These are phyloP conservation scores for Rhodotorula sp. DNA, from an alignment of 1,284 basidiomycete genomes.

Conservation along the genomic window DNA sequence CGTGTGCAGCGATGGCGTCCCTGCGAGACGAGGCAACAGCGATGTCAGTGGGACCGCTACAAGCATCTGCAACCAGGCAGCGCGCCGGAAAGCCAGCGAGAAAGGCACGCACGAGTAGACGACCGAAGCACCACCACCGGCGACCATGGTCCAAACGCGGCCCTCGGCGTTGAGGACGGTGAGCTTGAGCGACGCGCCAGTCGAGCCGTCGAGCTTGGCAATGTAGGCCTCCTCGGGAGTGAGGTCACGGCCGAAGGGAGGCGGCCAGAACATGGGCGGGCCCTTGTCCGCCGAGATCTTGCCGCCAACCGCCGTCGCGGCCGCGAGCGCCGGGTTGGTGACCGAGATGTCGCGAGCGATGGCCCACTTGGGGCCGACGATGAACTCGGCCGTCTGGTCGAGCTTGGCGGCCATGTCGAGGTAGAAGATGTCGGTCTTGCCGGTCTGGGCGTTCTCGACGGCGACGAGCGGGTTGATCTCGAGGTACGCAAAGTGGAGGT, in stretches of 20 bases:
- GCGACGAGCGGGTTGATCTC: constrained; percentile 99
- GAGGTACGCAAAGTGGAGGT: constrained; percentile 77
- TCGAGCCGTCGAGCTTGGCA: constrained; percentile 94
- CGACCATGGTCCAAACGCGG: constrained; percentile 99
- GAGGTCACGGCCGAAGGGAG: constrained; percentile 84
- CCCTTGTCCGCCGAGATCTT: constrained; percentile 84
- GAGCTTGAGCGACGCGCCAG: constrained; percentile 96
- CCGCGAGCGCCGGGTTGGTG: constrained; percentile 60
- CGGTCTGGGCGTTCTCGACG: constrained; percentile 82
- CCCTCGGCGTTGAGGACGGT: constrained; percentile 94
- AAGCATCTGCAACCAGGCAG: background rate
- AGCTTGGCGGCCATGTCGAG: constrained; percentile 99
- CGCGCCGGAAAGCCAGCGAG: constrained; percentile 18
- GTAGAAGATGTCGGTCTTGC: constrained; percentile 83
- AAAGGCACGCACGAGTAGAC: constrained; percentile 60
- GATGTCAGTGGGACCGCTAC: background rate
- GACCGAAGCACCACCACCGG: constrained; percentile 75
- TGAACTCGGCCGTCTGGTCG: constrained; percentile 96
- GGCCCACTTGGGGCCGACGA: constrained; percentile 98
- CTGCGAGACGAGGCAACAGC: background rate
- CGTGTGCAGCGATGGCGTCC: constrained; percentile 94
- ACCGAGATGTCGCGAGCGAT: constrained; percentile 86
- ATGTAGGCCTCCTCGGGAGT: constrained; percentile 99
- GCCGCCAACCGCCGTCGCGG: constrained; percentile 50
- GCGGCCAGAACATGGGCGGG: constrained; percentile 75